phyloP scores from a whole-genome alignment of 2,329 filamentous ascomycete genomes.

The Stylonectria norvegica region DNA sequence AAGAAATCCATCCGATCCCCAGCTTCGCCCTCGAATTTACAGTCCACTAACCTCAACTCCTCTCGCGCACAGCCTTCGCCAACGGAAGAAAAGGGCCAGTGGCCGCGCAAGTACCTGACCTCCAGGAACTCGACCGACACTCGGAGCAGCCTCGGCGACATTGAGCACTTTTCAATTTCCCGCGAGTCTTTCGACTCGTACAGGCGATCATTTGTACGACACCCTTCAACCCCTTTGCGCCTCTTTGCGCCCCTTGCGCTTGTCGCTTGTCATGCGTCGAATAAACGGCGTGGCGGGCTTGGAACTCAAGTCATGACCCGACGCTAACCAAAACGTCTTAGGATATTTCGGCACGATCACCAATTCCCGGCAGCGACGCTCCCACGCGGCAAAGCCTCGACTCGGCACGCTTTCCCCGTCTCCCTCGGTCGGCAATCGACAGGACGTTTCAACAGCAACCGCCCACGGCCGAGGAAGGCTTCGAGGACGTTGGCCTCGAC shows the following conservation, averaged over 20 bases:
- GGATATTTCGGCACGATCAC: constrained; percentile 89
- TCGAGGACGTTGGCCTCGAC: constrained; percentile 89
- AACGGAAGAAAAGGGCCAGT: constrained; percentile 77
- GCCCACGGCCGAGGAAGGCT: constrained; percentile 71
- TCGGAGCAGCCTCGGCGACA: constrained; percentile 67
- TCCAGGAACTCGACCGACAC: constrained; percentile 55
- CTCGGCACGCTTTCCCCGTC: constrained; percentile 61
- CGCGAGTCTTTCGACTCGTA: constrained; percentile 97
- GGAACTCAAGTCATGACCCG: not conserved
- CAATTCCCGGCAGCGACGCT: constrained; percentile 58
- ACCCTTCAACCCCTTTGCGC: not conserved
- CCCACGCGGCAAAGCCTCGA: constrained; percentile 77
- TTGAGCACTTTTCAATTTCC: constrained; percentile 92
- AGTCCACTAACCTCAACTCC: no score
- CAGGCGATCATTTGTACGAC: constrained; percentile 85
- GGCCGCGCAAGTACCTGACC: constrained; percentile 56
- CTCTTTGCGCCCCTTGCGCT: no score
- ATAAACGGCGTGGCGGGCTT: no score
- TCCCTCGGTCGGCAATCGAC: constrained; percentile 59
- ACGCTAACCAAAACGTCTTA: constrained; percentile 33
- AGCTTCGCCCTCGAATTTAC: no score
- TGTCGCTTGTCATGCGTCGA: no score
- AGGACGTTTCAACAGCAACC: constrained; percentile 57
- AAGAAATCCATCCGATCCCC: no score
- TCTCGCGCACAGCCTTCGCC: constrained; percentile 67